phyloP scores from a whole-genome alignment of 108 stramenopile species.

The Cyclotella sp. region DNA sequence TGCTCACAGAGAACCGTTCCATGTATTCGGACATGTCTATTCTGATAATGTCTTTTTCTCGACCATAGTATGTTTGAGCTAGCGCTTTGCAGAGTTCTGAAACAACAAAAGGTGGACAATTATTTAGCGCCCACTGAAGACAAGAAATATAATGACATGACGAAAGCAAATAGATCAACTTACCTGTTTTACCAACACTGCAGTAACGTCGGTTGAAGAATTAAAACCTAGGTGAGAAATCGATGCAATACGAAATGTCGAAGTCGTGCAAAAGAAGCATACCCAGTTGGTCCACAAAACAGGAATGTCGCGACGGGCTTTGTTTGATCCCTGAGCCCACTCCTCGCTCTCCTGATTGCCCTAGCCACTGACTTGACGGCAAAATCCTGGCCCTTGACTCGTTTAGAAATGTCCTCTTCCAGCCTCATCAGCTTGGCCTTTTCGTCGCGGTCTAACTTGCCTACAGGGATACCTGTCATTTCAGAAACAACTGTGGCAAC shows the following conservation, averaged over 20 bases:
- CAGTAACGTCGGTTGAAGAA: neutral
- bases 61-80: conserved; percentile 84
- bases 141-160: neutral
- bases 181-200: conserved; percentile 17
- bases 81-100: conserved; percentile 82
- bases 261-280: neutral
- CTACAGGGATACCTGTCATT: conserved; percentile 70
- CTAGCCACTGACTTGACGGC: conserved; percentile 85
- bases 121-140: neutral
- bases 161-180: neutral
- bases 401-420: conserved; percentile 65
- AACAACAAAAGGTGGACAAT: neutral
- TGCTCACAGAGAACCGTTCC: conserved; percentile 92
- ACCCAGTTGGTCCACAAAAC: conserved; percentile 88
- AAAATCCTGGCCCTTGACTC: conserved; percentile 89
- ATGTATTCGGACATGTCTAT: conserved; percentile 96
- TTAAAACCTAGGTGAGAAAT: neutral
- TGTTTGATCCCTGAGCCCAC: conserved; percentile 77
- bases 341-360: conserved; percentile 80
- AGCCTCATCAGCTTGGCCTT: conserved; percentile 84
- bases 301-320: conserved; percentile 86
- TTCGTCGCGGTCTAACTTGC: conserved; percentile 78
- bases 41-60: conserved; percentile 87
- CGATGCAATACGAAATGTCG: neutral
- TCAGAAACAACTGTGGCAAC: conserved; percentile 68